Percentiles rank a stretch among this genome's conserved stretches.
Evolutionary conservation across 2,329 filamentous ascomycete genomes (phyloP).

Genomic region (Diplodia sapinea): DNA sequence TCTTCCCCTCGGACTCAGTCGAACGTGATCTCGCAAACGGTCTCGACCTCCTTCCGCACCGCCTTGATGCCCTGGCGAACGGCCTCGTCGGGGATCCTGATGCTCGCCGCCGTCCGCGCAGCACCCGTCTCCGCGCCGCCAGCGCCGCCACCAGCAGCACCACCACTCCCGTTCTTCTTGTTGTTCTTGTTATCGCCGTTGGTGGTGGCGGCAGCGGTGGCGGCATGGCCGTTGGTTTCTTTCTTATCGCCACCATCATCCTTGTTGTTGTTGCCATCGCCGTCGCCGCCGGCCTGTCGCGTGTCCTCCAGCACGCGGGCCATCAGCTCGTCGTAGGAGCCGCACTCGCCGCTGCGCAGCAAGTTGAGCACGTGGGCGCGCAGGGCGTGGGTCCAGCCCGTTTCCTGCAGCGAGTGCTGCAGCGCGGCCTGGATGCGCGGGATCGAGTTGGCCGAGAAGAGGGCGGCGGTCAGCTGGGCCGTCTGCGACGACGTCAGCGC

Average conservation of each 20-base stretch:
- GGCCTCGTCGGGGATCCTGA: slow-evolving; percentile 56
- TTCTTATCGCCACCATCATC: slow-evolving; percentile 29
- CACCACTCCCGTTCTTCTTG: slow-evolving; percentile 31
- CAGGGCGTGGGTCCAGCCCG: slow-evolving; percentile 65
- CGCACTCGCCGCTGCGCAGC: slow-evolving; percentile 63
- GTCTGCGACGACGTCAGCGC: slow-evolving; percentile 49
- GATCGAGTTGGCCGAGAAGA: slow-evolving; percentile 57
- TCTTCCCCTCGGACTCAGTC: slow-evolving; percentile 29
- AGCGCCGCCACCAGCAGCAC: slow-evolving; percentile 35
- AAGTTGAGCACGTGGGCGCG: slow-evolving; percentile 61
- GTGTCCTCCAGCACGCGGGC: slow-evolving; percentile 58
- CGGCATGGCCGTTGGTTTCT: slow-evolving; percentile 32
- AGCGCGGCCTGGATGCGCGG: slow-evolving; percentile 62
- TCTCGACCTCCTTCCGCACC: slow-evolving; percentile 59
- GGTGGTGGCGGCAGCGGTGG: not conserved
- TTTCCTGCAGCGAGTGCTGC: slow-evolving; percentile 60
- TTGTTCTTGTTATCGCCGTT: slow-evolving; percentile 37
- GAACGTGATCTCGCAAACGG: slow-evolving; percentile 52
- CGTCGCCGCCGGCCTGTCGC: slow-evolving; percentile 43
- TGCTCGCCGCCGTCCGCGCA: slow-evolving; percentile 38
- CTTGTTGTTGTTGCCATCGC: slow-evolving; percentile 30
- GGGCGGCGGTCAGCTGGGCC: slow-evolving; percentile 52
- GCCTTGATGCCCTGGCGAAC: slow-evolving; percentile 58
- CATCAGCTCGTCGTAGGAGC: slow-evolving; percentile 63
- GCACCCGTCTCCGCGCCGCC: slow-evolving; percentile 45